phyloP scores from a whole-genome alignment of 192 early-diverging fungal genomes.

The Phlyctochytrium arcticum region DNA sequence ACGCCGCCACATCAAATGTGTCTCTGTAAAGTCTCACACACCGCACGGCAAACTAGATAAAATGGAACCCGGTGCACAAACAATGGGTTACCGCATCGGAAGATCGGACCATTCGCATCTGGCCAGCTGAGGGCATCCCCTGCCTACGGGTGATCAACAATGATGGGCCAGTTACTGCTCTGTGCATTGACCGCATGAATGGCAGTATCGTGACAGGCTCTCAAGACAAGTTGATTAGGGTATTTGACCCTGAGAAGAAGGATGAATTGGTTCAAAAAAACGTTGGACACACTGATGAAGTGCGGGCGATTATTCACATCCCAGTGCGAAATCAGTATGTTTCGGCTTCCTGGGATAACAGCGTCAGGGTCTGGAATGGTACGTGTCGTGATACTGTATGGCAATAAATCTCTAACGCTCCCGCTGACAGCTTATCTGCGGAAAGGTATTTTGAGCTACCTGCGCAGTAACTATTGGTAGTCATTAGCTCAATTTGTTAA shows the following conservation, averaged over 20 bases:
- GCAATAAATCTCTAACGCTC: no score
- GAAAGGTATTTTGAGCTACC: no score
- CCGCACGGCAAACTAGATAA: conserved; percentile 25
- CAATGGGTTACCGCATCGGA: conserved; percentile 62
- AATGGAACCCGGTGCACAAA: conserved; percentile 40
- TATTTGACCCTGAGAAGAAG: conserved; percentile 54
- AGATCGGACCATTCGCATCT: conserved; percentile 55
- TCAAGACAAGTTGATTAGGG: conserved; percentile 50
- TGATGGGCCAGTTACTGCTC: conserved; percentile 50
- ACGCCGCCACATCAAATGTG: not conserved
- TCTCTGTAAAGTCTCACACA: not conserved
- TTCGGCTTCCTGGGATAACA: conserved; percentile 56
- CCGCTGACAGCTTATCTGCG: conserved; percentile 50
- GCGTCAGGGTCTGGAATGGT: conserved; percentile 57
- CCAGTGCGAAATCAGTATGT: conserved; percentile 54
- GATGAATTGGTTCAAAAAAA: conserved; percentile 58
- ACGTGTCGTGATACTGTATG: no score
- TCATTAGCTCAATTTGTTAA: no score
- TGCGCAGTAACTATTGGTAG: no score
- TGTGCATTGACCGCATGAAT: conserved; percentile 49
- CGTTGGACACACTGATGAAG: conserved; percentile 54
- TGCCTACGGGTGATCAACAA: conserved; percentile 54
- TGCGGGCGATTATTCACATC: conserved; percentile 50
- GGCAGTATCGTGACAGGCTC: conserved; percentile 53
- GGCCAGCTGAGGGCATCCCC: conserved; percentile 50